Conservation (phyloP, 108 stramenopile genomes). For the Parietichytrium sp. region DNA sequence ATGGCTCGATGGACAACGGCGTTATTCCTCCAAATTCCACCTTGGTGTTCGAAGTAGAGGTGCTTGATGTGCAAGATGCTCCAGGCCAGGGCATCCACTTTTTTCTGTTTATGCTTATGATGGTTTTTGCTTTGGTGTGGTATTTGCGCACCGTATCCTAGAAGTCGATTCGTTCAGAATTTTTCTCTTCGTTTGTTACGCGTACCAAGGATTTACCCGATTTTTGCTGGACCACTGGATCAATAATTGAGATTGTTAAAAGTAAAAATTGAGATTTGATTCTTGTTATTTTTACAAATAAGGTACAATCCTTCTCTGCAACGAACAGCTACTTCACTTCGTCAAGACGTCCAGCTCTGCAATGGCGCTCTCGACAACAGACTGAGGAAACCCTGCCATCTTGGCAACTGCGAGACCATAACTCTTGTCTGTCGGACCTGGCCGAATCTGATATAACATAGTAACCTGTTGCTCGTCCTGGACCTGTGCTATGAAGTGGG, state of each 20-base stretch:
- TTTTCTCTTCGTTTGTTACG: background rate
- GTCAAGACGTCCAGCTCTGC: conserved; percentile 65
- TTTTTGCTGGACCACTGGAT: background rate
- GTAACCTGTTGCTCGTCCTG: conserved; percentile 22
- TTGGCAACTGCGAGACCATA: conserved; percentile 95
- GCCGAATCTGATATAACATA: conserved; percentile 67
- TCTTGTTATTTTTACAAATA: background rate
- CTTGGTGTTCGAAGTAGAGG: conserved; percentile 73
- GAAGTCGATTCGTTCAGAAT: background rate
- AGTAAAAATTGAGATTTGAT: background rate
- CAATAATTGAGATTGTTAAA: background rate
- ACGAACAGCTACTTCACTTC: background rate
- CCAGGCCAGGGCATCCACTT: background rate
- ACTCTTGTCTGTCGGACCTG: conserved; percentile 82
- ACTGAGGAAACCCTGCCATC: conserved; percentile 80
- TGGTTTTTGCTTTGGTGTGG: background rate
- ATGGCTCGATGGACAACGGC: conserved; percentile 71
- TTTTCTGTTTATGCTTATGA: background rate
- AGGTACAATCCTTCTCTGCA: background rate
- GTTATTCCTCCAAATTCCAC: conserved; percentile 71
- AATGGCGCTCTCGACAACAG: conserved; percentile 84
- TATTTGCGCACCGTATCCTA: background rate
- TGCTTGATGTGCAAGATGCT: conserved; percentile 47
- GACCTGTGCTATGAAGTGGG: conserved; percentile 51
- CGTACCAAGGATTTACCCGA: background rate